These are phyloP conservation scores for Aphanomyces invadans DNA, from an alignment of 352 stramenopile genomes.

Conservation along the genomic window DNA sequence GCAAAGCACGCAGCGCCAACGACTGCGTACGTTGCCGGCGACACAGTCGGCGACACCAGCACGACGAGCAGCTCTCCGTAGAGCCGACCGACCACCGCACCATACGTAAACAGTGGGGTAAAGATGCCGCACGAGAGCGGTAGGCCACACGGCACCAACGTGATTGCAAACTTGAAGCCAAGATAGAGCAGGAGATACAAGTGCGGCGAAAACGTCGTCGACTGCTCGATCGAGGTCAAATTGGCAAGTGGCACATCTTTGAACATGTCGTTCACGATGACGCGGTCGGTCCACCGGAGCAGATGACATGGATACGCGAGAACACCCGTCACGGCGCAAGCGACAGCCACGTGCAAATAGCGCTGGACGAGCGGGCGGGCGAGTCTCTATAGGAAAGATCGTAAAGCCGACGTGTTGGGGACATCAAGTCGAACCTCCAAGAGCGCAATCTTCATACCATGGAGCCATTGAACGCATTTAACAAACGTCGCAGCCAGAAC, in stretches of 20 bases:
- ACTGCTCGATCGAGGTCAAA: constrained; percentile 55
- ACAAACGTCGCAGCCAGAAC: constrained; percentile 6
- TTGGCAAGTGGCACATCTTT: constrained; percentile 49
- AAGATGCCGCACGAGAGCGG: constrained; percentile 76
- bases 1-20: constrained; percentile 88
- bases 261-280: constrained; percentile 74
- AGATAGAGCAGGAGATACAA: constrained; percentile 65
- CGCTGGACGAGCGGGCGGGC: constrained; percentile 34
- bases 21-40: constrained; percentile 78
- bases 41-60: constrained; percentile 68
- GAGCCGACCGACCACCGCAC: constrained; percentile 56
- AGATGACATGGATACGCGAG: constrained; percentile 66
- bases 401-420: too few species aligned
- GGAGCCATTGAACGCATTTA: neutral
- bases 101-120: constrained; percentile 73
- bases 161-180: constrained; percentile 59
- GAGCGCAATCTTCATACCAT: neutral
- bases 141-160: constrained; percentile 57
- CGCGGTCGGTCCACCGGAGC: constrained; percentile 58
- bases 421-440: constrained; percentile 9
- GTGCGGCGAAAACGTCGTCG: constrained; percentile 34
- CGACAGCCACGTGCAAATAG: constrained; percentile 48
- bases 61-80: constrained; percentile 75
- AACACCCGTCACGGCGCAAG: constrained; percentile 44
- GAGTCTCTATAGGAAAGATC: neutral